Evolutionary conservation across 1,284 basidiomycete genomes (phyloP), one percentile per base, ranked within the genome.

Genomic region (Papiliotrema fonsecae): DNA sequence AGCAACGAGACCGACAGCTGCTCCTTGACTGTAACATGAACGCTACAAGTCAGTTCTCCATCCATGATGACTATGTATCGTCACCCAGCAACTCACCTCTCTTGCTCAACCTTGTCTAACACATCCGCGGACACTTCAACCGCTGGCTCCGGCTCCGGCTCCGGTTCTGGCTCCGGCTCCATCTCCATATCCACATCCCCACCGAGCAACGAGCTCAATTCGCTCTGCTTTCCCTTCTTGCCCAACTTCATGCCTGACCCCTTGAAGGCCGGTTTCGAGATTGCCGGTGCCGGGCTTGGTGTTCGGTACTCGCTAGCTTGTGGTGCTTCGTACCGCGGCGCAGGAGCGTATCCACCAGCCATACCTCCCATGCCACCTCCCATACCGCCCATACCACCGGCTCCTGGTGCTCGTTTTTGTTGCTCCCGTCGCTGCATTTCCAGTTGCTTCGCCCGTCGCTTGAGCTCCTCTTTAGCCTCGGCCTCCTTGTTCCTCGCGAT

Each of bases 401-500:
- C 74, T 42, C 27, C 60, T 50, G 74, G 74, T 18, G 74, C 71
- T n/a, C 88, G 82, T 51, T 83, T 79, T 60, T 93, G 88, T 70
- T 92, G 89, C 69, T 96, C 92, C 40, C 94, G 81, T 36, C 94
- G 84, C 71, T 98, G 96, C 84, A 97, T 88, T 73, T 99, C 96
- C 61, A 99, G 84, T 70, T 97, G 93, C 72, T 97, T 96, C 3
- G 96, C 94, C 35, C 94, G 85, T 45, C 96, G 84, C 74, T 97
- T 98, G 68, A 99, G 86, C 71, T 97, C 96, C 73, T 99, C 96
- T 74, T 98, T 98, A 4, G 96, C 96, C 69, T 99, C 96, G 21
- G 91, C 89, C 76, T 98, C 94, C 77, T 98, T 98, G 79, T 98
- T 98, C 84, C 87, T 80, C 19, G 92, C 88, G 62, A 98, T 99